Base-by-base conservation (phyloP, 768 basidiomycete genomes). In the Rhodotorula sphaerocarpa region DNA sequence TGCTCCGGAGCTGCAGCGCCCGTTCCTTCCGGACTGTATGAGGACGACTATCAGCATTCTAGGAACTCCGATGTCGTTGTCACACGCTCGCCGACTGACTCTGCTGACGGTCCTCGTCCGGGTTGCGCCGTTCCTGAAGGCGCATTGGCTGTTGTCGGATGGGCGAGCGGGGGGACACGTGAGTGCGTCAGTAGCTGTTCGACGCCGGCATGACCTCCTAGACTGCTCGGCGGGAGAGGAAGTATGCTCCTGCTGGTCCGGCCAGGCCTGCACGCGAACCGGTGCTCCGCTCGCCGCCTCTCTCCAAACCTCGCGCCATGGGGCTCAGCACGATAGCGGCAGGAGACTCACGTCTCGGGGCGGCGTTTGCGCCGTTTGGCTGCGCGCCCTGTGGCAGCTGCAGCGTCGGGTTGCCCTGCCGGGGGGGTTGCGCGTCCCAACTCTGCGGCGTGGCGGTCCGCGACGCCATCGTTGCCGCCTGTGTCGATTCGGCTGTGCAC, bases 381-480 rank as follows among this genome's bases (percentile, higher is more conserved):
- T 36, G 20, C 20, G 18, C 30, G 21, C 12, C 21, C 3, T 50
- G 50, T 12, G 56, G 56, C 36, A 48, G 47, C 21, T 39, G 25
- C 18, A 57, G 45, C 28, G 39, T 23, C 9, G 23, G 28, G 6
- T 11, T 15, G 27, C 42, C 10, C 2, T 23, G 0, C 12, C 33
- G 25, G 27, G 36, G 7, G 46, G n/a, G n/a, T n/a, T n/a, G n/a
- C 36, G 36, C 36, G 36, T 39, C 36, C 56, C 56, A 57, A 11
- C 45, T 45, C 47, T 57, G 56, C 3, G 56, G 56, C 10, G 46
- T 57, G 11, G 27, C 34, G 1, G 46, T 57, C 3, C 56, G 56
- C 7, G 27, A 28, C 25, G 56, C 46, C 56, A 57, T 48, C 3
- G 34, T 16, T 25, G 53, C 25, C 7, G 3, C 16, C 42, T 23